These are phyloP conservation scores for Colletotrichum theobromicola DNA, from an alignment of 2,329 filamentous ascomycete genomes.

Conservation along the genomic window DNA sequence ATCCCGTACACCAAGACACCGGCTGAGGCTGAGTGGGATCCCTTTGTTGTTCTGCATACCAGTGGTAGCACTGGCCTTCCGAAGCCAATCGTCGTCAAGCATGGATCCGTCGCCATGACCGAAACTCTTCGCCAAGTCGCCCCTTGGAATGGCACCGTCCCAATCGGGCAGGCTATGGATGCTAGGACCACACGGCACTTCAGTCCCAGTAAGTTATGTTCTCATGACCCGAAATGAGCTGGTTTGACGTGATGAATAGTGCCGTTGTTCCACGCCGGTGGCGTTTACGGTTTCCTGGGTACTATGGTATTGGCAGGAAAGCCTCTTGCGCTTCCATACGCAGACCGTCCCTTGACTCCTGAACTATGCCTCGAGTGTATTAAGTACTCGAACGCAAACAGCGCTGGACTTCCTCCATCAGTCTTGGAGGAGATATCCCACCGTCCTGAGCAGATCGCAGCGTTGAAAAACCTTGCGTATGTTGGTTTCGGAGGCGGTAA, in stretches of 20 bases:
- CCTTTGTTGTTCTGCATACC: slow-evolving; percentile 47
- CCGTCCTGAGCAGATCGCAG: slow-evolving; percentile 30
- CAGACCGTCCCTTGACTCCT: slow-evolving; percentile 37
- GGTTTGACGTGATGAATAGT: slow-evolving; percentile 24
- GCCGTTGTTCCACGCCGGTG: slow-evolving; percentile 45
- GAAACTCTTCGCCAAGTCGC: slow-evolving; percentile 27
- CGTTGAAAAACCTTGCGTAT: slow-evolving; percentile 35
- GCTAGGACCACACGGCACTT: slow-evolving; percentile 21
- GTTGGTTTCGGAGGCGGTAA: slow-evolving; percentile 44
- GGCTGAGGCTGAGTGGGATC: slow-evolving; percentile 46
- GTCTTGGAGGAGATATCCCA: slow-evolving; percentile 48
- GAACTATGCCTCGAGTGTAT: slow-evolving; percentile 38
- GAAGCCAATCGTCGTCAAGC: slow-evolving; percentile 44
- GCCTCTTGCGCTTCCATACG: slow-evolving; percentile 30
- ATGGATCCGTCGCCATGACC: slow-evolving; percentile 40
- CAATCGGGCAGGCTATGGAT: slow-evolving; percentile 33
- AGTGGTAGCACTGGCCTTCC: slow-evolving; percentile 52
- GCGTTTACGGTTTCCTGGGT: slow-evolving; percentile 29
- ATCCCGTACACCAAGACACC: slow-evolving; percentile 44
- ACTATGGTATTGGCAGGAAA: slow-evolving; percentile 32
- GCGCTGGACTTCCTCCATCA: slow-evolving; percentile 38
- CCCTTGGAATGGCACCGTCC: slow-evolving; percentile 21
- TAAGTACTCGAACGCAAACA: slow-evolving; percentile 28
- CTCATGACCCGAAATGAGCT: neutral
- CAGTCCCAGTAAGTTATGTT: neutral